Conservation (phyloP, 1,139 yeast genomes). For the Hemisphaericaspora xylanilytica region DNA sequence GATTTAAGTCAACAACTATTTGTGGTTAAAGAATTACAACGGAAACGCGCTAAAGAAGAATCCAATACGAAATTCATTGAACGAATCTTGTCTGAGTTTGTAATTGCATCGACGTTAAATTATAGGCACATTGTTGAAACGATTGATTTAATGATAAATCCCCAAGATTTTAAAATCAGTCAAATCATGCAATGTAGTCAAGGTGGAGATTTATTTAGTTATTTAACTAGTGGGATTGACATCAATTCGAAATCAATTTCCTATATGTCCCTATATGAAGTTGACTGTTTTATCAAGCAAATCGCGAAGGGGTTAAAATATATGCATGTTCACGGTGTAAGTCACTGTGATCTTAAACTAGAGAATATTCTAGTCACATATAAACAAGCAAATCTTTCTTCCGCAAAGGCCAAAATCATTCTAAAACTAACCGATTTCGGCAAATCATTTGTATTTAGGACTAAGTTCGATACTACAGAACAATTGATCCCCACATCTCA, state of each 20-base stretch:
- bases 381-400: slow-evolving; percentile 13
- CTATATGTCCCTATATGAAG: slow-evolving; percentile 45
- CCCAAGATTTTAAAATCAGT: slow-evolving; percentile 48
- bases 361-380: slow-evolving; percentile 53
- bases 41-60: slow-evolving; percentile 51
- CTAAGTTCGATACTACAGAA: slow-evolving; percentile 57
- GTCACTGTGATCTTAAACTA: slow-evolving; percentile 73
- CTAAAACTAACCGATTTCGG: slow-evolving; percentile 70
- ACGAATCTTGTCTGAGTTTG: slow-evolving; percentile 73
- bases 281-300: slow-evolving; percentile 72
- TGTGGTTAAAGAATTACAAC: slow-evolving; percentile 65
- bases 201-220: slow-evolving; percentile 64
- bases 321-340: slow-evolving; percentile 72
- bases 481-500: slow-evolving; percentile 47
- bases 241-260: slow-evolving; percentile 13
- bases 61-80: slow-evolving; percentile 59
- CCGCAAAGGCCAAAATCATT: slow-evolving; percentile 32
- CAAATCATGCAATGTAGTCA: slow-evolving; percentile 80
- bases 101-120: slow-evolving; percentile 66
- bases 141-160: slow-evolving; percentile 46
- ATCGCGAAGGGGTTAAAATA: slow-evolving; percentile 60
- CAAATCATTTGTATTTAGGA: slow-evolving; percentile 70
- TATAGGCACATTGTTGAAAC: slow-evolving; percentile 70
- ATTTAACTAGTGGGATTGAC: slow-evolving; percentile 24
- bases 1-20: slow-evolving; percentile 28